These are phyloP conservation scores for Fusarium virguliforme DNA, from an alignment of 2,329 filamentous ascomycete genomes.

Conservation along the genomic window DNA sequence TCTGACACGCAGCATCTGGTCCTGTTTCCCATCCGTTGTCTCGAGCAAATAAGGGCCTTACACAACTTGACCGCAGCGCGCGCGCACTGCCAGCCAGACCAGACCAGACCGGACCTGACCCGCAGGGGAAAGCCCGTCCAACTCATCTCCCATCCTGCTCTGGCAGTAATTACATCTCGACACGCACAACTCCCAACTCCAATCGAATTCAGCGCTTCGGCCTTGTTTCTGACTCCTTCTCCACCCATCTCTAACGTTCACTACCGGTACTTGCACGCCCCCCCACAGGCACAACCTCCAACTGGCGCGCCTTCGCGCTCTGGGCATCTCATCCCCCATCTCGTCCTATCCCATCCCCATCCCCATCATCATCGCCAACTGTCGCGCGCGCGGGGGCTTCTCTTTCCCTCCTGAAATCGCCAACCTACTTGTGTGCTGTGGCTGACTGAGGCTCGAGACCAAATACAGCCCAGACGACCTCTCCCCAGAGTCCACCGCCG, in stretches of 20 bases:
- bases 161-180: slow-evolving; percentile 12
- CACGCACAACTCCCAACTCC: slow-evolving; percentile 11
- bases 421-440: slow-evolving; percentile 14
- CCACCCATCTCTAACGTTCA: slow-evolving; percentile 44
- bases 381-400: neutral
- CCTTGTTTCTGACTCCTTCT: slow-evolving; percentile 28
- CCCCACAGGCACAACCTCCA: slow-evolving; percentile 22
- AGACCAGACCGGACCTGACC: slow-evolving; percentile 16
- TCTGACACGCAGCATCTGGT: slow-evolving; percentile 40
- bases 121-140: slow-evolving; percentile 27
- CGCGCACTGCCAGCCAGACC: slow-evolving; percentile 19
- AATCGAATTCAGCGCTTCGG: slow-evolving; percentile 30
- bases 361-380: slow-evolving; percentile 1
- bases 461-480: slow-evolving; percentile 15
- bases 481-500: slow-evolving; percentile 12
- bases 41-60: slow-evolving; percentile 30
- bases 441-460: slow-evolving; percentile 23
- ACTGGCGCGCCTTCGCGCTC: slow-evolving; percentile 21
- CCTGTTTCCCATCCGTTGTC: slow-evolving; percentile 38
- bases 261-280: slow-evolving; percentile 36
- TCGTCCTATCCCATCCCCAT: neutral
- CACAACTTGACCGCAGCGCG: slow-evolving; percentile 1
- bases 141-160: slow-evolving; percentile 35
- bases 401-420: slow-evolving; percentile 19
- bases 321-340: slow-evolving; percentile 28